These are phyloP conservation scores for Nicotiana paniculata DNA, from an alignment of 257 asterid species.

Conservation along the genomic window DNA sequence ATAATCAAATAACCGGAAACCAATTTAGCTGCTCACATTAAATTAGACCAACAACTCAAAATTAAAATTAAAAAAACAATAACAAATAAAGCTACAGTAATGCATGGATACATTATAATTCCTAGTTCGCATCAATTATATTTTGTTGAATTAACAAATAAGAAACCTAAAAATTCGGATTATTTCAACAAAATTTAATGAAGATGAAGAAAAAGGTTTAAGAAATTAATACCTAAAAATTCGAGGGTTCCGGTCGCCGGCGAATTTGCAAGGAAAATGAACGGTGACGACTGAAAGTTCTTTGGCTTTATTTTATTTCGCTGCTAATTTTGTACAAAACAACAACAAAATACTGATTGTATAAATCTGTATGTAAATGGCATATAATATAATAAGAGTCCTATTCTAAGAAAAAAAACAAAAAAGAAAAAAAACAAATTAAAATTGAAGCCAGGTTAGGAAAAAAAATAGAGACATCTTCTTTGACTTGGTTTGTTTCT, in stretches of 20 bases:
- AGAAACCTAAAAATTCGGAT: not conserved
- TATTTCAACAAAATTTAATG: not conserved
- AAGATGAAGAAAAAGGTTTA: not conserved
- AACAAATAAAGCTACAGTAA: not conserved
- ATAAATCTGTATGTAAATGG: not conserved
- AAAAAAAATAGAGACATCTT: too few species aligned
- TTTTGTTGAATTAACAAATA: not conserved
- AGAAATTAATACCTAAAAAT: slow-evolving; percentile 30
- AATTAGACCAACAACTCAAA: not conserved
- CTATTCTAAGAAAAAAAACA: too few species aligned
- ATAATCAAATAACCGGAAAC: not conserved
- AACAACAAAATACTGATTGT: not conserved
- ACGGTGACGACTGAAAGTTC: not conserved
- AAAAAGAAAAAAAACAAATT: too few species aligned
- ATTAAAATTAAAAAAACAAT: not conserved
- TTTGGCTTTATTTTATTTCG: not conserved
- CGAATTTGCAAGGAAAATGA: slow-evolving; percentile 6
- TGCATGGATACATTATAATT: not conserved
- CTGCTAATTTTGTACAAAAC: not conserved
- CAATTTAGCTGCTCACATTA: not conserved
- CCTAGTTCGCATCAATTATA: not conserved
- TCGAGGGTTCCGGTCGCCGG: slow-evolving; percentile 45
- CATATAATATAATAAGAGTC: not conserved
- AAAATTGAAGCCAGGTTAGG: too few species aligned
- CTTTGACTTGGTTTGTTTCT: too few species aligned